Percentiles rank a stretch among this genome's conserved stretches.
These are phyloP conservation scores for Amanita muscaria DNA, from an alignment of 768 basidiomycete species.

Conservation along the genomic window DNA sequence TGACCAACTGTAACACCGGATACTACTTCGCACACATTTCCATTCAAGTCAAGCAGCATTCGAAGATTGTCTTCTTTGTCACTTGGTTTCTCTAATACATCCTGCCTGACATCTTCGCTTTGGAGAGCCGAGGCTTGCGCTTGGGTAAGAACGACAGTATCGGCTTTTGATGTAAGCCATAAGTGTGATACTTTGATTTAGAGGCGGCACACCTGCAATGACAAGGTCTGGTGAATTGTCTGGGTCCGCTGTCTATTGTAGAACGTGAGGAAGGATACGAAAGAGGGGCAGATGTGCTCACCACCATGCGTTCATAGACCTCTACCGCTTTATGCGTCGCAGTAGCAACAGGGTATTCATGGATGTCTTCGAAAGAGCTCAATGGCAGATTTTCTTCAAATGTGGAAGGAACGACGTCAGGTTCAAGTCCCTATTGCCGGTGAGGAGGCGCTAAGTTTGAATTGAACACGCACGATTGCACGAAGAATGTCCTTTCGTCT, in stretches of 20 bases:
- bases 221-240: slow-evolving; percentile 28
- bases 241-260: slow-evolving; percentile 25
- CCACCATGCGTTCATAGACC: slow-evolving; percentile 30
- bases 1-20: slow-evolving; percentile 81
- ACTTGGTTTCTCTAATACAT: slow-evolving; percentile 83
- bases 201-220: slow-evolving; percentile 7
- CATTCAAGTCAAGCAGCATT: slow-evolving; percentile 85
- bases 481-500: slow-evolving; percentile 77
- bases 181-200: no score
- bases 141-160: slow-evolving; percentile 90
- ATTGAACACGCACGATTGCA: slow-evolving; percentile 50
- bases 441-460: slow-evolving; percentile 1
- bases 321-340: slow-evolving; percentile 26
- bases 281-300: slow-evolving; percentile 9
- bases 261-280: neutral
- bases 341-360: slow-evolving; percentile 33
- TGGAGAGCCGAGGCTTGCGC: slow-evolving; percentile 52
- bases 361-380: slow-evolving; percentile 10
- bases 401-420: slow-evolving; percentile 34
- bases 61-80: slow-evolving; percentile 75
- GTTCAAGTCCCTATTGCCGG: slow-evolving; percentile 27
- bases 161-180: no score
- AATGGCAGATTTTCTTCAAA: slow-evolving; percentile 1
- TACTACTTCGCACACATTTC: slow-evolving; percentile 82
- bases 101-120: slow-evolving; percentile 47